Evolutionary conservation across 2,329 filamentous ascomycete species (phyloP).

Genomic region (Fusarium chlamydosporum): DNA sequence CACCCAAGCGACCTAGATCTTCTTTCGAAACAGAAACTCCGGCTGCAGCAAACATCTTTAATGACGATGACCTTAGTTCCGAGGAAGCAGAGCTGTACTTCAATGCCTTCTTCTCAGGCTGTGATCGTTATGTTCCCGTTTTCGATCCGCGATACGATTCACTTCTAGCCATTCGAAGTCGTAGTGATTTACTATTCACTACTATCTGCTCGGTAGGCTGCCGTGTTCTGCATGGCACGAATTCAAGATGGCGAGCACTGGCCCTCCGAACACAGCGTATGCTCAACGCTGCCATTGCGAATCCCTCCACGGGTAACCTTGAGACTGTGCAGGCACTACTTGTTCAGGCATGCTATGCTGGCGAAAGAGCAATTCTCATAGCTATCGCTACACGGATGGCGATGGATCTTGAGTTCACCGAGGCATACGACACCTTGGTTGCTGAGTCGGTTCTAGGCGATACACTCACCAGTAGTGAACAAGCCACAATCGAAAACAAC

Average conservation of each 20-base stretch:
- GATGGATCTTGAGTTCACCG: conserved; percentile 19
- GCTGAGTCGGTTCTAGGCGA: conserved; percentile 8
- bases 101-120: conserved; percentile 25
- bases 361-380: conserved; percentile 19
- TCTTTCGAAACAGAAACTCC: conserved; percentile 15
- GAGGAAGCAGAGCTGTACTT: conserved; percentile 21
- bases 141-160: conserved; percentile 13
- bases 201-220: conserved; percentile 31
- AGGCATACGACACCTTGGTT: conserved; percentile 22
- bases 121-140: conserved; percentile 19
- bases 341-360: conserved; percentile 24
- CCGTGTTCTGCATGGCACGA: conserved; percentile 18
- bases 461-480: not conserved
- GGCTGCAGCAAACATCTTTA: not conserved
- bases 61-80: not conserved
- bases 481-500: not conserved
- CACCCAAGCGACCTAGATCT: not conserved
- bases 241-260: conserved; percentile 4
- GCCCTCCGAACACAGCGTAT: conserved; percentile 18
- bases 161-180: not conserved
- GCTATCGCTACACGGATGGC: conserved; percentile 24
- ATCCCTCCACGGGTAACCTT: conserved; percentile 8
- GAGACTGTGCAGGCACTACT: conserved; percentile 23
- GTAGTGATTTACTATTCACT: conserved; percentile 7
- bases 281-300: conserved; percentile 27